Percentiles rank a stretch among this genome's conserved stretches.
phyloP scores from a whole-genome alignment of 169 alveolate species.

The Cryptosporidium ryanae region DNA sequence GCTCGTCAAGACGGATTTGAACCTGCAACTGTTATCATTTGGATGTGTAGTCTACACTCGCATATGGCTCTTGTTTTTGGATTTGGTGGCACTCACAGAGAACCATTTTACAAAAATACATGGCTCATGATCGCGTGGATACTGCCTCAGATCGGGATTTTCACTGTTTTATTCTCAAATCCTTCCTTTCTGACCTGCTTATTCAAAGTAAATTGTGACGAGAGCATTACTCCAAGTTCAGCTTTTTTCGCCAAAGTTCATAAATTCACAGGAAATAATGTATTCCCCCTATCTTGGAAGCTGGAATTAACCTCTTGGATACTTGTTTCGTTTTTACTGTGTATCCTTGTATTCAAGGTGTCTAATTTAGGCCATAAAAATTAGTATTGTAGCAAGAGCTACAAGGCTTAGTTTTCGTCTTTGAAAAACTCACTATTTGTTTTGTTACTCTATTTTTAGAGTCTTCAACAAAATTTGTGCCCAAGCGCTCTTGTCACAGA shows the following conservation, averaged over 20 bases:
- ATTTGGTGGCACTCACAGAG: constrained; percentile 58
- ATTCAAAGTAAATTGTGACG: constrained; percentile 44
- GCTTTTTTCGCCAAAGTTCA: background rate
- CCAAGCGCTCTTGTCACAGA: too few species aligned
- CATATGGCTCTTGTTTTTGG: constrained; percentile 70
- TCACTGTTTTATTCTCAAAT: constrained; percentile 6
- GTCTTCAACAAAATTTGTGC: too few species aligned
- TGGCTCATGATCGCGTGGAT: constrained; percentile 26
- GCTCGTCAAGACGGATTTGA: constrained; percentile 73
- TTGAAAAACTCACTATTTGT: too few species aligned
- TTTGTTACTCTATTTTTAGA: too few species aligned
- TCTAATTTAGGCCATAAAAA: too few species aligned
- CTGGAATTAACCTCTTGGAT: constrained; percentile 48
- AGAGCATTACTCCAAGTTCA: constrained; percentile 27
- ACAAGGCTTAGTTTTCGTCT: too few species aligned
- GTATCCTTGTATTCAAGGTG: background rate
- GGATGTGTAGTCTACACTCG: constrained; percentile 65
- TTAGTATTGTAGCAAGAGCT: too few species aligned
- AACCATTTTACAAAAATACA: constrained; percentile 51
- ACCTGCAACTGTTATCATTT: constrained; percentile 26
- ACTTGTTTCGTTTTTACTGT: constrained; percentile 7
- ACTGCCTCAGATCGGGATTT: constrained; percentile 49
- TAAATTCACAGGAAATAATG: constrained; percentile 29
- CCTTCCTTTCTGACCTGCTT: constrained; percentile 25
- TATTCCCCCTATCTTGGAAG: constrained; percentile 73